Conservation (phyloP, 257 asterid species). For the Solanum gandarillasii region DNA sequence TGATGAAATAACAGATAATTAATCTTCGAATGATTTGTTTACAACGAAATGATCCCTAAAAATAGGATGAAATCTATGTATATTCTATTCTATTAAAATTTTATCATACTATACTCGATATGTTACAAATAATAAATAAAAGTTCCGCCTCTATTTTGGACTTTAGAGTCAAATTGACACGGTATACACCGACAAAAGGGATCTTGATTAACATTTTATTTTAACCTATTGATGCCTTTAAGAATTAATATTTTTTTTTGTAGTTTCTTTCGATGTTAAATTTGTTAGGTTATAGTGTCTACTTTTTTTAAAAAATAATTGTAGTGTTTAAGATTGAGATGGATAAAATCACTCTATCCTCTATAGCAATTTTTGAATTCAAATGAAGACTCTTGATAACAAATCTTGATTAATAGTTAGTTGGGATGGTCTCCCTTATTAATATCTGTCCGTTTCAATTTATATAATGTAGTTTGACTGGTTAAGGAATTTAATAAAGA, state of each 20-base stretch:
- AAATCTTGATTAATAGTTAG: too few relatives aligned
- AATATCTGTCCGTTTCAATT: too few relatives aligned
- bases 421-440: background rate
- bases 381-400: too few relatives aligned
- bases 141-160: background rate
- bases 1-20: too few relatives aligned
- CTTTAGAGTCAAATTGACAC: background rate
- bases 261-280: background rate
- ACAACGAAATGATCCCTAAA: fast-evolving
- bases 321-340: background rate
- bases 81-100: too few relatives aligned
- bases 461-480: too few relatives aligned
- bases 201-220: background rate
- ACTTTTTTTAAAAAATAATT: fast-evolving
- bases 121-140: background rate
- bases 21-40: too few relatives aligned
- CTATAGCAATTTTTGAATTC: background rate
- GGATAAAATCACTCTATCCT: too few relatives aligned
- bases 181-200: background rate
- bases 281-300: background rate
- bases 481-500: fast-evolving
- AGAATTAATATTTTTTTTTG: background rate
- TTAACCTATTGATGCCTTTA: background rate
- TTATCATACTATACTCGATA: fast-evolving
- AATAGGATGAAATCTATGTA: too few relatives aligned